Base-by-base conservation (phyloP, 2,329 filamentous ascomycete genomes). In the Botrytis elliptica region DNA sequence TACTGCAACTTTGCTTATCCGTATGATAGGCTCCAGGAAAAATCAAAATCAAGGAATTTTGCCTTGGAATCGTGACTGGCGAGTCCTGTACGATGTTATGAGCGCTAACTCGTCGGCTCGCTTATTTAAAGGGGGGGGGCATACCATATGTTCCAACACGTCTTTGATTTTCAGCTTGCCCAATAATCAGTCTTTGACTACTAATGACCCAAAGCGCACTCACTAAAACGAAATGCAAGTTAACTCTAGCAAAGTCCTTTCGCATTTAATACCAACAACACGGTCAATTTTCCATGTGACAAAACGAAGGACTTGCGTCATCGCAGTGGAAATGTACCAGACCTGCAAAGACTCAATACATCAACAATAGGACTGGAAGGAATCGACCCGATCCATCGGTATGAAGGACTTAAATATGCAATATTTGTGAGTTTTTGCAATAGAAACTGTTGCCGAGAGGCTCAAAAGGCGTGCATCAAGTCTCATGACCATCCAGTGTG, bases 101-200 rank as follows among this genome's bases (percentile, higher is more conserved):
- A 55, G 42, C 14, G 9, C 36, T 18, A 22, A 20, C n/a, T 25
- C 52, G 42, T 14, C 55, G 46, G 33, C 46, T 68, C 65, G 65
- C 46, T 68, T 68, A 68, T 55, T 49, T 40, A 16, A 16, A 68
- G 65, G 65, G 52, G 65, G 52, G 64, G 46, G 14, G 14, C 7
- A 20, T 14, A 49, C 12, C n/a, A 25, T n/a, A 10, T 33, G 1
- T 38, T 38, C 12, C 3, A 36, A 12, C 44, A 49, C 12, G 18
- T 7, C 29, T 66, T 16, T 49, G 33, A 66, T 66, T 44, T 38
- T 29, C 18, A 36, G 18, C 40, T n/a, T n/a, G 22, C 25, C 60
- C 36, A 63, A 63, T 25, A n/a, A n/a, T n/a, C 7, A 5, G 14
- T 40, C 36, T n/a, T 6, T 63, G 6, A 9, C 14, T 7, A 18